phyloP scores from a whole-genome alignment of 2,329 filamentous ascomycete genomes.

The Aureobasidium sp. region DNA sequence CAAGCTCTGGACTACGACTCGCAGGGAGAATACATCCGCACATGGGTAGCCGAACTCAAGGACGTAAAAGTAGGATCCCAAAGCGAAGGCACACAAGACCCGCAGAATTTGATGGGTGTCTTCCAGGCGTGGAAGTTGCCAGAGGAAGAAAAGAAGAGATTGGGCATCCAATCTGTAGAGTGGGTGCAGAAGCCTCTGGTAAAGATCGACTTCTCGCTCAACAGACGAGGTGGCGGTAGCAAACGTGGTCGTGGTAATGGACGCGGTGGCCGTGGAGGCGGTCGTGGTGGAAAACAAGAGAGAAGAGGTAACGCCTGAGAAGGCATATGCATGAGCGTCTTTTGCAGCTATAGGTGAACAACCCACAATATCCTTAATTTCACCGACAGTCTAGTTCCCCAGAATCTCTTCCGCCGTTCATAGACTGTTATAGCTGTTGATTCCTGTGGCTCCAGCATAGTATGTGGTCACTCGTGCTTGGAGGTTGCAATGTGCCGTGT shows the following conservation, averaged over 20 bases:
- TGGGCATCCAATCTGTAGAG: constrained; percentile 49
- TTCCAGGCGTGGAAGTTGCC: constrained; percentile 64
- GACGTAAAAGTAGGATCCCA: constrained; percentile 31
- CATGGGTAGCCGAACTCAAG: constrained; percentile 63
- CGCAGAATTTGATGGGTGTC: constrained; percentile 44
- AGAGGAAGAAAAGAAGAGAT: constrained; percentile 46
- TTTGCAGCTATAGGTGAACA: too few species aligned
- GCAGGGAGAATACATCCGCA: constrained; percentile 59
- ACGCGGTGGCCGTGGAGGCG: constrained; percentile 23
- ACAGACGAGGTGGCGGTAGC: constrained; percentile 29
- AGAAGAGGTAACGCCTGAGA: constrained; percentile 1
- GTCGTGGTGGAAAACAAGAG: constrained; percentile 17
- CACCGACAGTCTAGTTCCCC: background rate
- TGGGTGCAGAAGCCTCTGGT: constrained; percentile 62
- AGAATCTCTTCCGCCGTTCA: too few species aligned
- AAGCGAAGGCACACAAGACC: constrained; percentile 12
- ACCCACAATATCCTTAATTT: background rate
- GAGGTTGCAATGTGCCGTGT: too few species aligned
- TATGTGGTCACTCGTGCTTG: too few species aligned
- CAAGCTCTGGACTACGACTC: constrained; percentile 71
- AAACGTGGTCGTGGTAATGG: constrained; percentile 24
- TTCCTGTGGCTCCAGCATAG: too few species aligned
- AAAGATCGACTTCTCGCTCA: constrained; percentile 55
- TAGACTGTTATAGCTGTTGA: too few species aligned
- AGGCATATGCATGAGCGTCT: background rate